Percentiles rank a stretch among this genome's conserved stretches.
Conservation (phyloP, 768 basidiomycete species). For the Rickenella mellea region DNA sequence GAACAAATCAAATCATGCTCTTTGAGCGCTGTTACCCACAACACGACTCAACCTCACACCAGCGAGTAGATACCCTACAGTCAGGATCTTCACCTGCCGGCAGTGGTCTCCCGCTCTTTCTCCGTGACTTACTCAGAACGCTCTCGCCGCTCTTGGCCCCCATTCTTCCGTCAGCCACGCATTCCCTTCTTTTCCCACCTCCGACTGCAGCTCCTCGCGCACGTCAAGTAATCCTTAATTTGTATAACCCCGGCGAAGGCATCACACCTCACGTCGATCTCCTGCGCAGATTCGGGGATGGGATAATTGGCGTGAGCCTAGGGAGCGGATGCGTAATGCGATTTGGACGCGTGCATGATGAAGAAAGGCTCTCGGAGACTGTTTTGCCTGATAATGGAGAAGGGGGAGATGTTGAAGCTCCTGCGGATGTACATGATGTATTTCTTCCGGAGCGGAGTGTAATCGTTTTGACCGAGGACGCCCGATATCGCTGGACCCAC, state of each 20-base stretch:
- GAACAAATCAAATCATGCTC: constrained; percentile 79
- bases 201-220: constrained; percentile 30
- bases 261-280: constrained; percentile 87
- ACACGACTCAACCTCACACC: too few species aligned
- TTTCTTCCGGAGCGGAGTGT: constrained; percentile 73
- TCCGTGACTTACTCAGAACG: constrained; percentile 41
- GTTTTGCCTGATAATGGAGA: background rate
- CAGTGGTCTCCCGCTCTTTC: constrained; percentile 44
- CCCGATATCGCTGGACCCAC: constrained; percentile 83
- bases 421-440: constrained; percentile 30
- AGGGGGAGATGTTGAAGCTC: constrained; percentile 4
- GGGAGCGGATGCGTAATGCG: constrained; percentile 75
- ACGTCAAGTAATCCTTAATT: constrained; percentile 83
- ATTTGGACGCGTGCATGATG: constrained; percentile 31
- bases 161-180: constrained; percentile 36
- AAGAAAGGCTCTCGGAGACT: constrained; percentile 1
- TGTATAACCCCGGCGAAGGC: constrained; percentile 84
- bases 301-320: constrained; percentile 82
- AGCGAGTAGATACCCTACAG: constrained; percentile 2
- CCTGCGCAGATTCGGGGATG: constrained; percentile 74
- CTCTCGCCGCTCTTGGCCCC: constrained; percentile 42
- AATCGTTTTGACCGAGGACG: constrained; percentile 68
- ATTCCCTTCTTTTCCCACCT: constrained; percentile 53
- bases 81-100: constrained; percentile 5
- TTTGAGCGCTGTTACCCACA: too few species aligned